Conservation (phyloP, 495 filamentous ascomycete species). For the Penicillium parvum region DNA sequence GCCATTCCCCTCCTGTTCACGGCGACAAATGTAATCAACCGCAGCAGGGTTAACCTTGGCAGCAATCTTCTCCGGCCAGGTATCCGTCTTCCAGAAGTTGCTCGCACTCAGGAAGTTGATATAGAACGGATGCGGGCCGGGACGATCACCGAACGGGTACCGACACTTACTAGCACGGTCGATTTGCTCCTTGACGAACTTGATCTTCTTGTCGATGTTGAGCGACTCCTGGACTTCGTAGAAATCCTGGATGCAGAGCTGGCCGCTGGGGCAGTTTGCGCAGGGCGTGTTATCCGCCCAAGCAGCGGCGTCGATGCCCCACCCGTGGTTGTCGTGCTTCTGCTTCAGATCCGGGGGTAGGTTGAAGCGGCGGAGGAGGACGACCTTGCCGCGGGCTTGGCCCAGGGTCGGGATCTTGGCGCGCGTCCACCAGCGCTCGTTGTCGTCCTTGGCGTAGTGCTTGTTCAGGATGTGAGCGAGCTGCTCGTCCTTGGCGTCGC, state of each 20-base stretch:
- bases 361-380: slow-evolving; percentile 78
- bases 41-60: slow-evolving; percentile 88
- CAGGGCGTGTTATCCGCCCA: slow-evolving; percentile 91
- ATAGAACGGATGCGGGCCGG: slow-evolving; percentile 59
- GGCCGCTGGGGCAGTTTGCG: slow-evolving; percentile 64
- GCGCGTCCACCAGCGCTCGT: slow-evolving; percentile 68
- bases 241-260: slow-evolving; percentile 88
- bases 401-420: slow-evolving; percentile 78
- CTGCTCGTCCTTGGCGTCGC: slow-evolving; percentile 72
- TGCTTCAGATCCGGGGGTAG: slow-evolving; percentile 56
- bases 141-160: slow-evolving; percentile 39
- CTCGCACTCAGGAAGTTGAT: slow-evolving; percentile 87
- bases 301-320: slow-evolving; percentile 72
- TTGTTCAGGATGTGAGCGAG: slow-evolving; percentile 65
- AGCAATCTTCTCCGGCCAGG: slow-evolving; percentile 95
- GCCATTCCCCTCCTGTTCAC: slow-evolving; percentile 55
- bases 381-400: slow-evolving; percentile 74
- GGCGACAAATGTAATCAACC: slow-evolving; percentile 69
- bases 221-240: slow-evolving; percentile 77
- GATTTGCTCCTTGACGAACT: slow-evolving; percentile 66
- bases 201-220: slow-evolving; percentile 78
- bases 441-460: slow-evolving; percentile 61
- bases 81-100: slow-evolving; percentile 88
- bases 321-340: slow-evolving; percentile 61
- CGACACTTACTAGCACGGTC: slow-evolving; percentile 56